These are phyloP conservation scores for Puccinia triticina DNA, from an alignment of 1,284 basidiomycete species.

Conservation along the genomic window DNA sequence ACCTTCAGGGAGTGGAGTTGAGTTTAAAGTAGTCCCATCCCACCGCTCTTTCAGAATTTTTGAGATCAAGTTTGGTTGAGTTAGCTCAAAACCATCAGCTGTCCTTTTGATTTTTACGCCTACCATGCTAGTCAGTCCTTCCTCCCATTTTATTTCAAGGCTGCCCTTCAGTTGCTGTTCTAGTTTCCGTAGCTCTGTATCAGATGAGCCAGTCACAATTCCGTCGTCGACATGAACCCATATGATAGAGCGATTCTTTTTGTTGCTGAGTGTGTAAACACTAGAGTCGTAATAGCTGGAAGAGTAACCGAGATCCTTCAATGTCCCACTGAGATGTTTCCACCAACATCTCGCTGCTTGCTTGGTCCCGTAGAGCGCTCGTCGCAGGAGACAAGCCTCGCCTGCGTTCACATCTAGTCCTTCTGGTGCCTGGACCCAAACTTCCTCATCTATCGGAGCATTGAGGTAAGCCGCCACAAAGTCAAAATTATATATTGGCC, in stretches of 20 bases:
- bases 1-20: background rate
- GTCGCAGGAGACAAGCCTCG: background rate
- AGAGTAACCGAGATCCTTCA: background rate
- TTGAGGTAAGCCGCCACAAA: too few relatives aligned
- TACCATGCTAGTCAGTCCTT: background rate
- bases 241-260: background rate
- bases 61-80: background rate
- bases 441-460: too few relatives aligned
- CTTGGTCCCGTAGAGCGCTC: background rate
- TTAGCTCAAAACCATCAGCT: background rate
- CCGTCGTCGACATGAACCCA: slow-evolving; percentile 23
- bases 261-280: background rate
- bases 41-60: background rate
- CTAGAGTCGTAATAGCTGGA: background rate
- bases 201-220: background rate
- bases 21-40: background rate
- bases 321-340: background rate
- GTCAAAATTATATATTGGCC: too few relatives aligned
- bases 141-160: background rate
- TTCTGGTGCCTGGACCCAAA: too few relatives aligned
- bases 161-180: background rate
- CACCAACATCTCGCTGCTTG: slow-evolving; percentile 23
- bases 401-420: too few relatives aligned
- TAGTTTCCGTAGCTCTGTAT: background rate
- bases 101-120: too few relatives aligned